Percentiles rank a stretch among this genome's conserved stretches.
Conservation (phyloP, 129 eudicot genomes). For the Silybum marianum region DNA sequence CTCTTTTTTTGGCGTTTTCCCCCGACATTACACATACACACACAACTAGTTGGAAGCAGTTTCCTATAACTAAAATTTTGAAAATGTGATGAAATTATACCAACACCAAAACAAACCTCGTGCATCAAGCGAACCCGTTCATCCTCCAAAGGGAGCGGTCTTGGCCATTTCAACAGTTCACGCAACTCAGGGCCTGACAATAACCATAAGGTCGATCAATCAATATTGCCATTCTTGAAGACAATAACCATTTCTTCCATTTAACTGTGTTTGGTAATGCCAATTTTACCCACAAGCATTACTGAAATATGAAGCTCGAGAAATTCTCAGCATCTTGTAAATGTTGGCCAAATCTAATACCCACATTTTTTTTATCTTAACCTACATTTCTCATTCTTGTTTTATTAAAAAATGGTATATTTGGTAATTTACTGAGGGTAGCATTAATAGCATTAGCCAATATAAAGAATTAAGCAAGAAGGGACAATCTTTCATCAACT, state of each 20-base stretch:
- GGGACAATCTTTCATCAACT: background rate
- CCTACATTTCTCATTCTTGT: background rate
- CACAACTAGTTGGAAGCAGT: background rate
- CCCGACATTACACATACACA: too few relatives aligned
- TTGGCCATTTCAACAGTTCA: slow-evolving; percentile 82
- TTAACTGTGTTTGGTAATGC: background rate
- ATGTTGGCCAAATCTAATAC: background rate
- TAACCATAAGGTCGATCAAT: slow-evolving; percentile 29
- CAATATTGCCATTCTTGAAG: background rate
- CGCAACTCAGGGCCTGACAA: slow-evolving; percentile 79
- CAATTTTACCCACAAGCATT: background rate
- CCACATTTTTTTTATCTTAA: background rate
- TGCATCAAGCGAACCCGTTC: slow-evolving; percentile 86
- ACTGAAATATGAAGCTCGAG: background rate
- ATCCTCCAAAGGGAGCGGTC: slow-evolving; percentile 91
- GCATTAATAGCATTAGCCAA: background rate
- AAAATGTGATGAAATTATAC: background rate
- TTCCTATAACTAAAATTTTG: slow-evolving; percentile 5
- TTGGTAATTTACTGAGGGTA: background rate
- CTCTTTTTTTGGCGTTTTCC: background rate
- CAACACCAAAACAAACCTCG: slow-evolving; percentile 49
- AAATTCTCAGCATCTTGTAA: background rate
- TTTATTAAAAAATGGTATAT: background rate
- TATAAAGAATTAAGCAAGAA: background rate
- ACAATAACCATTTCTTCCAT: background rate